Conservation (phyloP, 495 filamentous ascomycete genomes). For the Cryomyces minteri region DNA sequence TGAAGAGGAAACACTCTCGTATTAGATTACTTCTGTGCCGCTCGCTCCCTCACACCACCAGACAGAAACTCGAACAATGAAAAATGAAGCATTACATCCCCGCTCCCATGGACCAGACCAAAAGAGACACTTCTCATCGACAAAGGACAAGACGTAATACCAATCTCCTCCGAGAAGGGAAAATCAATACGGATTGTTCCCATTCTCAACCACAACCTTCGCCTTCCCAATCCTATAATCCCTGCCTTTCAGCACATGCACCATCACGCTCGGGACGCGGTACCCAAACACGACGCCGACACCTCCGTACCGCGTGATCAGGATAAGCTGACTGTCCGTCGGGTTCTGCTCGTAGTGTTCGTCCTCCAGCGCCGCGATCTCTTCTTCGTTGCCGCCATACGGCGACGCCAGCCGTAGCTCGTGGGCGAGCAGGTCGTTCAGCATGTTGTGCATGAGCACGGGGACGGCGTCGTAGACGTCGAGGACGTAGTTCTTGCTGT, state of each 20-base stretch:
- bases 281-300: slow-evolving; percentile 38
- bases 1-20: too few species aligned
- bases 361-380: background rate
- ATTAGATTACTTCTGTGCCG: too few species aligned
- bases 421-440: slow-evolving; percentile 15
- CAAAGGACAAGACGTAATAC: too few species aligned
- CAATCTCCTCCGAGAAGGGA: too few species aligned
- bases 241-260: slow-evolving; percentile 42
- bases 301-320: slow-evolving; percentile 32
- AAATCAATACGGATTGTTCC: too few species aligned
- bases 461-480: slow-evolving; percentile 24
- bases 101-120: too few species aligned
- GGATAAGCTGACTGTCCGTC: slow-evolving; percentile 26
- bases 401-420: too few species aligned
- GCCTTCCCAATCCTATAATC: slow-evolving; percentile 40
- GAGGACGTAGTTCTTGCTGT: slow-evolving; percentile 17
- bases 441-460: slow-evolving; percentile 25
- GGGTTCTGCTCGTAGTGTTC: slow-evolving; percentile 11
- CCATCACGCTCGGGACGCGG: slow-evolving; percentile 31
- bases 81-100: too few species aligned
- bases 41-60: too few species aligned
- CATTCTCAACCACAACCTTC: slow-evolving; percentile 16
- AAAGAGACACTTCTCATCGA: too few species aligned
- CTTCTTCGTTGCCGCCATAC: background rate
- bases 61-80: too few species aligned